phyloP scores from a whole-genome alignment of 2,329 filamentous ascomycete species.

The Aspergillus puulaauensis region DNA sequence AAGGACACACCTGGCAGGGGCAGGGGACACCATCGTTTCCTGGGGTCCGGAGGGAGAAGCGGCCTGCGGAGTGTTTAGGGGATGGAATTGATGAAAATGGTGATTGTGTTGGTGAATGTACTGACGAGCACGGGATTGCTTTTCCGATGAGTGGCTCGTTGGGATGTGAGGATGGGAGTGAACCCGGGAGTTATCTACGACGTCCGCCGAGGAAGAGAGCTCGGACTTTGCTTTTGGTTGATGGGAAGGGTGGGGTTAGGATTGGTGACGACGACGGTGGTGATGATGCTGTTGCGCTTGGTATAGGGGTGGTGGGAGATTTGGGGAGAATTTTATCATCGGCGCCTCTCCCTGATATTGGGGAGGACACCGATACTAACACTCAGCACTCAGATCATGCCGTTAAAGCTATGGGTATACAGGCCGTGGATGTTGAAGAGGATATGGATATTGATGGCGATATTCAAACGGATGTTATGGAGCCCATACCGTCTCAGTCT shows the following conservation, averaged over 20 bases:
- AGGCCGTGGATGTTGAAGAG: neutral
- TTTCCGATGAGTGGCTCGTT: neutral
- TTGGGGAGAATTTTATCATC: neutral
- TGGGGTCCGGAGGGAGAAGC: neutral
- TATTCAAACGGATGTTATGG: neutral
- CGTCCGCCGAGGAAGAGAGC: constrained; percentile 8
- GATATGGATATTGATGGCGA: neutral
- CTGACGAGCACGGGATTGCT: neutral
- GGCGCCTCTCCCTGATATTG: neutral
- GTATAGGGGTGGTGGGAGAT: neutral
- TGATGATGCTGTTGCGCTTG: neutral
- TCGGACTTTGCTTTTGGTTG: neutral
- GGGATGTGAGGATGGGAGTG: neutral
- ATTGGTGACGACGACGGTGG: neutral
- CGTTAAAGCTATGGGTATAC: neutral
- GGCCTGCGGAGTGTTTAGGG: neutral
- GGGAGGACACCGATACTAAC: neutral
- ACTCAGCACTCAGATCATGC: neutral
- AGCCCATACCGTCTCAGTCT: neutral
- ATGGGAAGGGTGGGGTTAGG: neutral
- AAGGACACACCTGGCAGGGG: neutral
- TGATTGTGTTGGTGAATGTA: neutral
- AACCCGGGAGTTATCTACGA: neutral
- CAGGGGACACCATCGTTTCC: neutral
- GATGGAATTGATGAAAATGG: neutral